Conservation (phyloP, 2,329 filamentous ascomycete genomes). For the Colletotrichum tamarilloi region DNA sequence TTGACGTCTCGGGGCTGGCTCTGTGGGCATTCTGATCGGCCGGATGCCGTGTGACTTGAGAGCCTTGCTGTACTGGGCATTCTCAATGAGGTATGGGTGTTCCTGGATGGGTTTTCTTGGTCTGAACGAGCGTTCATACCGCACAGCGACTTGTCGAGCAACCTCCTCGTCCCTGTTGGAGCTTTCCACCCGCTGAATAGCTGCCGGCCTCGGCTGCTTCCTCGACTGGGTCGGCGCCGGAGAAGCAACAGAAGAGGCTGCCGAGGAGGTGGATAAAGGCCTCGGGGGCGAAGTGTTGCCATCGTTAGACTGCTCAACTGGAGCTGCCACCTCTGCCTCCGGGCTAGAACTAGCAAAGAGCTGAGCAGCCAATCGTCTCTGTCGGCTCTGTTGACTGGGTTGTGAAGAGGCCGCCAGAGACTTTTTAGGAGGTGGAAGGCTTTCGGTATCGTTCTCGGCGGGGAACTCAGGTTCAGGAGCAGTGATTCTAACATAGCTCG, state of each 20-base stretch:
- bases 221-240: neutral
- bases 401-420: neutral
- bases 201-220: neutral
- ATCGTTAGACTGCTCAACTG: neutral
- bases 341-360: neutral
- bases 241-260: neutral
- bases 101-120: conserved; percentile 71
- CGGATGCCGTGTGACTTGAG: conserved; percentile 66
- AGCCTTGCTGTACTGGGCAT: conserved; percentile 62
- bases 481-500: conserved; percentile 49
- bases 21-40: conserved; percentile 57
- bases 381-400: neutral
- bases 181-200: neutral
- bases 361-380: neutral
- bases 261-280: neutral
- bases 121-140: conserved; percentile 62
- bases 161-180: conserved; percentile 8
- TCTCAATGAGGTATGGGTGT: conserved; percentile 68
- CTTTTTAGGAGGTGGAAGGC: neutral
- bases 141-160: conserved; percentile 41
- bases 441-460: conserved; percentile 16
- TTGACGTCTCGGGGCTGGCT: conserved; percentile 41
- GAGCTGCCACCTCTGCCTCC: neutral
- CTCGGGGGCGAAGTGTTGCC: neutral
- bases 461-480: conserved; percentile 44